A percentile compares a stretch with the other conserved stretches of the same genome.
Conservation (phyloP, 352 stramenopile genomes). For the Phytophthora hibernalis region DNA sequence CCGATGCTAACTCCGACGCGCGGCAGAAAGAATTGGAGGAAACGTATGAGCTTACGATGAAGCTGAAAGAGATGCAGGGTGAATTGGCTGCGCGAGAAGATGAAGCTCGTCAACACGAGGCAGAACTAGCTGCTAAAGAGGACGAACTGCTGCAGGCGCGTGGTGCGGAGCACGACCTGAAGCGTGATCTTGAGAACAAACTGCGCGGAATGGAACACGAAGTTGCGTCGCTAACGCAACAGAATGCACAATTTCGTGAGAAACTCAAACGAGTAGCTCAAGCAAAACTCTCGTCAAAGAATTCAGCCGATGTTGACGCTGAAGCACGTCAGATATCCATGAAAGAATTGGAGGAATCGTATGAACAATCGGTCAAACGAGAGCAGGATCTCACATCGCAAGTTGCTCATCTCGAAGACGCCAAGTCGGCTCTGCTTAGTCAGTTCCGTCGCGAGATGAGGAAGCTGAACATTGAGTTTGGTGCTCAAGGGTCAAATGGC, state of each 20-base stretch:
- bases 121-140: conserved; percentile 39
- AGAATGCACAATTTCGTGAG: conserved; percentile 37
- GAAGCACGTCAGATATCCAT: conserved; percentile 4
- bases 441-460: conserved; percentile 54
- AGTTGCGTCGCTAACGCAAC: conserved; percentile 31
- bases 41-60: conserved; percentile 49
- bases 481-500: conserved; percentile 10
- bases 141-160: conserved; percentile 31
- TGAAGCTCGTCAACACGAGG: conserved; percentile 39
- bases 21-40: conserved; percentile 2
- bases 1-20: conserved; percentile 9
- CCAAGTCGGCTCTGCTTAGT: conserved; percentile 42
- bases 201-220: conserved; percentile 40
- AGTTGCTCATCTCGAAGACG: conserved; percentile 46
- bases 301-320: conserved; percentile 14
- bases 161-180: conserved; percentile 29
- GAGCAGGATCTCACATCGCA: conserved; percentile 45
- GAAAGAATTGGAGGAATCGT: conserved; percentile 37
- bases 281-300: conserved; percentile 29
- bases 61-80: conserved; percentile 51
- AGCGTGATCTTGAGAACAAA: conserved; percentile 27
- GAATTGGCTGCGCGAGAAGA: conserved; percentile 40
- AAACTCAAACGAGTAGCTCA: conserved; percentile 41
- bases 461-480: conserved; percentile 48
- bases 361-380: conserved; percentile 38